Evolutionary conservation across 768 basidiomycete species (phyloP), one percentile per base, ranked within the genome.

Genomic region (Pleurotus sapidus): DNA sequence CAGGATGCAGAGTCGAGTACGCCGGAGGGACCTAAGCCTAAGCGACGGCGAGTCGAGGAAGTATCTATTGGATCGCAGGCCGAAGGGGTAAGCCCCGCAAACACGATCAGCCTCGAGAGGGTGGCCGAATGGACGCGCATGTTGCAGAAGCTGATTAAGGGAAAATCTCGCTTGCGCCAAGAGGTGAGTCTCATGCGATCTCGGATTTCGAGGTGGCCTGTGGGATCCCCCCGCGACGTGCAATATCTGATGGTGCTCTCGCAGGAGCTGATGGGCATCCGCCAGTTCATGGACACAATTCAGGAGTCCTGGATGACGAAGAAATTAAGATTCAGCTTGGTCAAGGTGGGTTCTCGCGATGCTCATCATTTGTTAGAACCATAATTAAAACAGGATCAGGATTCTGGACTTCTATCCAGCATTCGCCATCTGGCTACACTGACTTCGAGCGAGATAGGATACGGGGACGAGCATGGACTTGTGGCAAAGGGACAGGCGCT

Each of bases 141-240:
- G 45, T 27, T 62, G 37, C 55, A 60, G 55, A 60, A 48, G 25
- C 49, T 62, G 56, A 58, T 62, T 50, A 62, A 62, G 47, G 61
- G 61, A 14, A 62, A 62, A 56, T 54, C 49, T 39, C 25, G 49
- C 11, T 23, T 58, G 38, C 34, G 24, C 11, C 37, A 27, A 38
- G 56, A 57, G 61, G 61, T 62, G 46, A 46, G 59, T 54, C 12
- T 50, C 43, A 42, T 37, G 24, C 43, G 25, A 11, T 24, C 27
- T 40, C 18, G 48, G 34, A 42, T 15, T 45, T 37, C 12, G 49
- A 50, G 12, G 30, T 50, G 49, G 51, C 20, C 24, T 54, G 37
- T 20, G 37, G n/a, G 9, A 24, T 27, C 30, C 30, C 30, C 30
- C 30, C 30, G 30, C 30, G 30, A 34, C 30, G 30, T 34, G 30